Base-by-base conservation (phyloP, 495 filamentous ascomycete genomes). In the Penicillium cataractarum region DNA sequence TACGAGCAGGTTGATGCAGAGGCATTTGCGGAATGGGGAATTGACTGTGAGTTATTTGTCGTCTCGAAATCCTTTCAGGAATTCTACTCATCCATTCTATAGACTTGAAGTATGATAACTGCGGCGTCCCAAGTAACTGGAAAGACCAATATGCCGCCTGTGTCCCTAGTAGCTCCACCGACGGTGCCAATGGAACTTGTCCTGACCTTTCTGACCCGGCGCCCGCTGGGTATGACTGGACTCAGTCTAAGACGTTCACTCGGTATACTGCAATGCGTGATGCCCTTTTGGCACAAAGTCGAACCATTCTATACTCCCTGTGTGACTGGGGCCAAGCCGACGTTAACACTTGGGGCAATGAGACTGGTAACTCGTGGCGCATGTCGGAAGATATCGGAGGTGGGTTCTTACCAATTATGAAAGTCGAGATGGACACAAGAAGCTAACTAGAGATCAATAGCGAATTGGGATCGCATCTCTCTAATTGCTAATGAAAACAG, bases 101-200 rank as follows among this genome's bases (percentile, higher is more conserved):
- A 83, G 82, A 90, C 61, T 74, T 89, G 33, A 90, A 92, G 74
- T 91, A 91, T 62, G 89, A 92, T 71, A 91, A 90, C 74, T 91
- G 89, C 73, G 74, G 78, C 48, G 76, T 81, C 27, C 80, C 80
- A 50, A 60, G 60, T 21, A 69, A 77, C 63, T 79, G 73, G 75
- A 72, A 63, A 12, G 80, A 81, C 66, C 46, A 69, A 4, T 82
- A 83, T 64, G 76, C 57, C 8, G 55, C 65, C 52, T 80, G 76
- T 57, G 71, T 78, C 6, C 73, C 78, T 19, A 77, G 80, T 44
- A 56, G 56, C 5, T 64, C 62, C 17, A 69, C 69, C 49, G 53
- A 42, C 8, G 68, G 60, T n/a, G 74, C 72, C 6, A 76, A 80
- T 59, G 78, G 76, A 44, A 81, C 78, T n/a, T 81, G 75, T 65